Evolutionary conservation across 2,329 filamentous ascomycete species (phyloP), one percentile per base, ranked within the genome.

Genomic region (Amphichorda felina): DNA sequence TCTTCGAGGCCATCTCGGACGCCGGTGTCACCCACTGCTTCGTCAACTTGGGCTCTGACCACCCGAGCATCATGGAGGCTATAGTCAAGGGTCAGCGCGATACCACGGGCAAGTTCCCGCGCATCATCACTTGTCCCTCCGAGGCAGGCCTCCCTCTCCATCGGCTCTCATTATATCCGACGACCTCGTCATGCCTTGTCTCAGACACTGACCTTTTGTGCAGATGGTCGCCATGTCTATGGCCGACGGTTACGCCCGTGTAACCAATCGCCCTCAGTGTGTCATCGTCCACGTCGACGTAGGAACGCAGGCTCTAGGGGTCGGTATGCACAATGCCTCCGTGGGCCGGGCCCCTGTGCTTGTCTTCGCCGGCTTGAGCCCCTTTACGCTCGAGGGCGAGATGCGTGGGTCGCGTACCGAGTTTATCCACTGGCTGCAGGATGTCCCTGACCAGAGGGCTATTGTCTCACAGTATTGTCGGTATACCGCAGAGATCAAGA

Each of bases 401-500:
- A 74, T 82, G 59, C 70, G 79, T 1, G 83, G 83, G 10, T 79
- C 71, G n/a, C 67, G 83, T 36, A 87, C 82, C 2, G 84, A 89
- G 56, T 88, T 84, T 53, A 88, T 87, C 45, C 83, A 89, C 54
- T 89, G 83, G 82, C 80, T 88, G 22, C 83, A 89, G 49, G 82
- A 89, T 55, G 79, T 87, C 3, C 82, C 80, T 0, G 82, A 89
- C 48, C 84, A 89, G 54, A 84, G 81, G 53, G 71, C 77, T 47
- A 88, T 94, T 40, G 64, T 94, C 4, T 65, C 73, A 0, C 86
- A 94, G 60, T 94, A 94, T 56, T 94, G 87, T 53, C 72, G 86
- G 8, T 94, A 91, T 50, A 63, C 79, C 0, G 84, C 70, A 4
- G 87, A 94, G 61, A 78, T 94, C 55, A 88, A 87, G 61, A 80